Evolutionary conservation across 2,329 filamentous ascomycete genomes (phyloP), one percentile per base, ranked within the genome.

Genomic region (Aspergillus latus): DNA sequence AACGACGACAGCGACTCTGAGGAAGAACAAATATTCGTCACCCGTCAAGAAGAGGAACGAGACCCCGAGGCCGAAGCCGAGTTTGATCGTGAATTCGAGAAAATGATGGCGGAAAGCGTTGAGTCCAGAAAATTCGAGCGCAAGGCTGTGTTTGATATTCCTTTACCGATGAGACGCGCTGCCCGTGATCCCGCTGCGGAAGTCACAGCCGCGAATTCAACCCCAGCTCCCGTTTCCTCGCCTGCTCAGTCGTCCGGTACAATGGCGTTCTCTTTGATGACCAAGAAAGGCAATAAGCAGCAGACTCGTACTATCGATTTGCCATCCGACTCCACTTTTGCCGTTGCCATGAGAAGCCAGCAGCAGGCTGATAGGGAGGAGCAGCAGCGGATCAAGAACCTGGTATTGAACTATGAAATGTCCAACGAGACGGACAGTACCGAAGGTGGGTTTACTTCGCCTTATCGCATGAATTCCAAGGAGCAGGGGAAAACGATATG

Each of bases 231-330:
- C 16, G 66, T 73, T 42, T 62, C 72, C n/a, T 42, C 39, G 21
- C 21, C 21, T n/a, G 64, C 68, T 3, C 67, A 71, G 34, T 66
- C 68, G 34, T 66, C 68, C 26, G 66, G 62, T 59, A 97, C 87
- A n/a, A 96, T 97, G 91, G 92, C 94, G 2, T 99, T 99, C 74
- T 94, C 92, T 2, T 82, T 99, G 26, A 83, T 99, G 69, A 99
- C 94, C 34, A 97, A 97, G 81, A 90, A 88, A 68, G 94, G 94
- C 58, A 97, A 97, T 70, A 88, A 92, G 58, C 93, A 96, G 30
- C 66, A 95, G 90, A 97, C 93, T 21, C 89, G 90, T 49, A 94
- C 90, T 5, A 92, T 97, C 64, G 92, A 94, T 67, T 80, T 97
- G 47, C 80, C 80, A 4, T 87, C 93, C 1, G 90, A 99, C 72